phyloP scores from a whole-genome alignment of 2,329 filamentous ascomycete species.

The Xylariaceae sp. region DNA sequence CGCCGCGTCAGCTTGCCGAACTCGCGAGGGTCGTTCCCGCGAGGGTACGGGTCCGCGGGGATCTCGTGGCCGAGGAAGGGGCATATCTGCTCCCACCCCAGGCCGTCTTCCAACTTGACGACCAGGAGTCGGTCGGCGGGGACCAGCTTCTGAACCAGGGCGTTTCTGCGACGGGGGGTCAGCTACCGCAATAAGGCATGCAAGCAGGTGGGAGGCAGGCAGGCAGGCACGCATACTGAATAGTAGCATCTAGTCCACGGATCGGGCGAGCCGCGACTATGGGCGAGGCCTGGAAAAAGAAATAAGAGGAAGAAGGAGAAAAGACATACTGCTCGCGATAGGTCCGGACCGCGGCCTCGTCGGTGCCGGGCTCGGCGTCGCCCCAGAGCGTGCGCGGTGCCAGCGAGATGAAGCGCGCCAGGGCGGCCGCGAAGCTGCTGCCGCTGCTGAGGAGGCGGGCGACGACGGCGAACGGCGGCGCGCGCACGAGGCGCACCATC shows the following conservation, averaged over 20 bases:
- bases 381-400: conserved; percentile 2
- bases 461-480: neutral
- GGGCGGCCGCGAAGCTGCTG: conserved; percentile 1
- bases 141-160: conserved; percentile 12
- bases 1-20: conserved; percentile 8
- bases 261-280: too few species aligned
- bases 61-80: conserved; percentile 8
- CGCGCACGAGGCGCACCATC: neutral
- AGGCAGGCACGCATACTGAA: too few species aligned
- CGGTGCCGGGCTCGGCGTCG: neutral
- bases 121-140: conserved; percentile 8
- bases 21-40: conserved; percentile 9
- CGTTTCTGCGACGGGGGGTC: too few species aligned
- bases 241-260: too few species aligned
- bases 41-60: conserved; percentile 8
- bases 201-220: too few species aligned
- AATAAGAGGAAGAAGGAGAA: too few species aligned
- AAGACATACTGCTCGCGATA: conserved; percentile 2
- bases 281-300: too few species aligned
- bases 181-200: too few species aligned
- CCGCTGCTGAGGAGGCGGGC: neutral
- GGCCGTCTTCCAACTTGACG: conserved; percentile 8
- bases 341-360: conserved; percentile 1
- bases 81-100: conserved; percentile 11
- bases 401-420: conserved; percentile 1